Evolutionary conservation across 2,329 filamentous ascomycete genomes (phyloP).

Genomic region (Phialemonium atrogriseum): DNA sequence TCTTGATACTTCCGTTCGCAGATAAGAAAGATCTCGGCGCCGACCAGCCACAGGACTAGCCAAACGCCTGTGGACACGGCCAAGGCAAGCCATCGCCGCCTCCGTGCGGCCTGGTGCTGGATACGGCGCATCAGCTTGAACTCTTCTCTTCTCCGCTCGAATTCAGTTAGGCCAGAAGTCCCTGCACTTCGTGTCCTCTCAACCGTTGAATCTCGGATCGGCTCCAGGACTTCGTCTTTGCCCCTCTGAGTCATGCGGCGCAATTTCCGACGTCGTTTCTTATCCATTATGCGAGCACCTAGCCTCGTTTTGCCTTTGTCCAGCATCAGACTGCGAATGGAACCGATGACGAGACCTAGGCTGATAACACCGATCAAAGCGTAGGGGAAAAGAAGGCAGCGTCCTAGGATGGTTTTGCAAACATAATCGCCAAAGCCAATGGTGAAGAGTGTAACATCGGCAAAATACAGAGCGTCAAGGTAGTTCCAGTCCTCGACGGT

Average conservation of each 20-base stretch:
- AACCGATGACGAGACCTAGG: slow-evolving; percentile 74
- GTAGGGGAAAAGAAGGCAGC: slow-evolving; percentile 73
- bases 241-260: slow-evolving; percentile 35
- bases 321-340: slow-evolving; percentile 59
- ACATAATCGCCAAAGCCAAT: slow-evolving; percentile 53
- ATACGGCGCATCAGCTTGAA: slow-evolving; percentile 78
- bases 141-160: slow-evolving; percentile 57
- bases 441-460: slow-evolving; percentile 61
- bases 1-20: slow-evolving; percentile 44
- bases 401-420: slow-evolving; percentile 43
- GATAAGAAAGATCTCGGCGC: slow-evolving; percentile 63
- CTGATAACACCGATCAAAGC: slow-evolving; percentile 77
- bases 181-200: too few relatives aligned
- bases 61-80: slow-evolving; percentile 60
- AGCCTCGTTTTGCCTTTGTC: slow-evolving; percentile 48
- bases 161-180: slow-evolving; percentile 42
- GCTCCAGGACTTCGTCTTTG: slow-evolving; percentile 39
- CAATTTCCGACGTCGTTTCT: slow-evolving; percentile 42
- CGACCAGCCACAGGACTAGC: slow-evolving; percentile 69
- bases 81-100: slow-evolving; percentile 68
- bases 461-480: slow-evolving; percentile 73
- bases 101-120: slow-evolving; percentile 54
- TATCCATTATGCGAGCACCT: slow-evolving; percentile 51
- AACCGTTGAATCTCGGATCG: slow-evolving; percentile 27
- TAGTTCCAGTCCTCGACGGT: slow-evolving; percentile 67